phyloP scores from a whole-genome alignment of 257 asterid species.

The Nyctanthes arbortristis region DNA sequence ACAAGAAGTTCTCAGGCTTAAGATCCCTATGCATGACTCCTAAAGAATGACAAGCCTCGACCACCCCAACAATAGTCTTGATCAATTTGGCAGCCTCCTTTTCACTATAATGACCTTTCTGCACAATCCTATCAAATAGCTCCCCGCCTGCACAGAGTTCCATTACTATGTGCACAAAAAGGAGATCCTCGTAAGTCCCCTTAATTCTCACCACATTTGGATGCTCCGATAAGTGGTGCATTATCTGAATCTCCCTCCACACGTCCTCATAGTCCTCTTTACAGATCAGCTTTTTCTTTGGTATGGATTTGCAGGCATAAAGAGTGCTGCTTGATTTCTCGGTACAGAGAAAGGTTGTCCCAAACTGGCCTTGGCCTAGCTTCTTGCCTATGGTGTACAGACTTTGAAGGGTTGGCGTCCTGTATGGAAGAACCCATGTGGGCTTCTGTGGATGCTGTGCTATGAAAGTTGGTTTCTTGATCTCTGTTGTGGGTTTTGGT shows the following conservation, averaged over 20 bases:
- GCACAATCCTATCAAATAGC: slow-evolving; percentile 47
- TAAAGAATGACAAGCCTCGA: slow-evolving; percentile 47
- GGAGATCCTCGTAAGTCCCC: slow-evolving; percentile 40
- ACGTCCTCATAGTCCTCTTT: slow-evolving; percentile 40
- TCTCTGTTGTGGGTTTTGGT: slow-evolving; percentile 25
- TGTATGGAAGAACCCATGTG: slow-evolving; percentile 37
- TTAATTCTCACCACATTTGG: slow-evolving; percentile 43
- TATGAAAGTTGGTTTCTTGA: slow-evolving; percentile 13
- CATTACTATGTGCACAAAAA: slow-evolving; percentile 44
- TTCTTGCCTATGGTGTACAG: slow-evolving; percentile 36
- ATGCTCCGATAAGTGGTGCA: slow-evolving; percentile 41
- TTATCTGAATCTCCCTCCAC: slow-evolving; percentile 45
- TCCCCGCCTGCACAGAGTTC: slow-evolving; percentile 51
- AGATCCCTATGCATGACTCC: slow-evolving; percentile 52
- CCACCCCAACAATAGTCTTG: slow-evolving; percentile 44
- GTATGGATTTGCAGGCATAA: slow-evolving; percentile 44
- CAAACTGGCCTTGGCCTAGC: slow-evolving; percentile 41
- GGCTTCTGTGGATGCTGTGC: slow-evolving; percentile 24
- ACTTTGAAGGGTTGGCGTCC: slow-evolving; percentile 27
- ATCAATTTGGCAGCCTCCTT: slow-evolving; percentile 46
- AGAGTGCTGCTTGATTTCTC: slow-evolving; percentile 29
- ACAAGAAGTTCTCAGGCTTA: slow-evolving; percentile 52
- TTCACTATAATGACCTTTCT: slow-evolving; percentile 45
- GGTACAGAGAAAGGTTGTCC: slow-evolving; percentile 32
- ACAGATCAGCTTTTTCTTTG: slow-evolving; percentile 40